Evolutionary conservation across 352 stramenopile genomes (phyloP).

Genomic region (Globisporangium recalcitrans): DNA sequence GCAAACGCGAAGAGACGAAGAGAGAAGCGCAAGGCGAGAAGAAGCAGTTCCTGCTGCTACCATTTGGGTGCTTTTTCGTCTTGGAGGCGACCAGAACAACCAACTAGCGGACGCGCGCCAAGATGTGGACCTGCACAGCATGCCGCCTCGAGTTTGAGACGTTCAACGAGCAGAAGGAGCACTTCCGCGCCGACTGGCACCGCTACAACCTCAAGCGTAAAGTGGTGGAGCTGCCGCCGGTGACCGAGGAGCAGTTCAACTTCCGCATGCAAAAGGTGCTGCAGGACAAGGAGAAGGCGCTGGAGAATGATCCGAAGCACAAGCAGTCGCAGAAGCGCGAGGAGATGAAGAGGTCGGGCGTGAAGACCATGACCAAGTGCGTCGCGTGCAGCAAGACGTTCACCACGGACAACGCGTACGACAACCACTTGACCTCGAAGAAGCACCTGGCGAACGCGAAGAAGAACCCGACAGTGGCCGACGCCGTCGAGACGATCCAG

Average conservation of each 20-base stretch:
- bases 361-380: constrained; percentile 79
- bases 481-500: constrained; percentile 55
- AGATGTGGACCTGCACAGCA: constrained; percentile 80
- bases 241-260: constrained; percentile 87
- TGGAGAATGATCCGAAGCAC: constrained; percentile 60
- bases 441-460: constrained; percentile 81
- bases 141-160: constrained; percentile 67
- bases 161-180: constrained; percentile 70
- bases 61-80: constrained; percentile 3
- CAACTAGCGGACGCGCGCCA: neutral
- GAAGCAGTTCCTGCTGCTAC: neutral
- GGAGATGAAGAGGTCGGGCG: constrained; percentile 57
- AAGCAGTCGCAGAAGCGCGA: constrained; percentile 67
- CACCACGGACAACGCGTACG: constrained; percentile 69
- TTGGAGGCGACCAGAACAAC: neutral
- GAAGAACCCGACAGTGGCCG: constrained; percentile 45
- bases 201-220: constrained; percentile 96
- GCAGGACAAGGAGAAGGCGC: constrained; percentile 48
- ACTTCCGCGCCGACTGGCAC: constrained; percentile 97
- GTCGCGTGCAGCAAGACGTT: constrained; percentile 85
- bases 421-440: constrained; percentile 84
- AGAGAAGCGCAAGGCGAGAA: neutral
- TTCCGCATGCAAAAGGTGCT: constrained; percentile 71
- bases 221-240: constrained; percentile 89
- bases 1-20: constrained; percentile 4